These are phyloP conservation scores for Fusarium heterosporum DNA, from an alignment of 2,329 filamentous ascomycete genomes.

Conservation along the genomic window DNA sequence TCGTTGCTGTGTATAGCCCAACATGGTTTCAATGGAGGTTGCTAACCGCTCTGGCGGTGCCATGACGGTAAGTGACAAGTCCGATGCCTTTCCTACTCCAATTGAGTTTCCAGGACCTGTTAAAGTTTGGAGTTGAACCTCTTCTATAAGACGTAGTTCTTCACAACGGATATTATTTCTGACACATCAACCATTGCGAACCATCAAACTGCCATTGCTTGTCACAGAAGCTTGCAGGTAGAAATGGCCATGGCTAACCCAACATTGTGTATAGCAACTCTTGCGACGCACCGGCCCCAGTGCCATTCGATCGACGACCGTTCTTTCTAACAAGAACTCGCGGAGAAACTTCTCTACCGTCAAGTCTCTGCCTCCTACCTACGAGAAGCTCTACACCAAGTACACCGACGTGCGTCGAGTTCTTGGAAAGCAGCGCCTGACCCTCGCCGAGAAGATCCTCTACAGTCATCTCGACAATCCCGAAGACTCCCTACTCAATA, in stretches of 20 bases:
- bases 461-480: constrained; percentile 94
- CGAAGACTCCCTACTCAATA: constrained; percentile 86
- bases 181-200: neutral
- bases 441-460: constrained; percentile 96
- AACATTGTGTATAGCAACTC: constrained; percentile 51
- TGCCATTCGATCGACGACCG: constrained; percentile 44
- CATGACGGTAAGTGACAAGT: constrained; percentile 55
- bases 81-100: neutral
- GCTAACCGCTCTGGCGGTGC: constrained; percentile 61
- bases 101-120: constrained; percentile 11
- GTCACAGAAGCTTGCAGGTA: neutral
- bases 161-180: neutral
- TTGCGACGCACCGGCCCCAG: constrained; percentile 52
- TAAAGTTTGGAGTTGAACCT: neutral
- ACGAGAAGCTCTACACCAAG: constrained; percentile 82
- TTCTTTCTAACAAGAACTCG: constrained; percentile 49
- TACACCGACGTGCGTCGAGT: constrained; percentile 80
- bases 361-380: constrained; percentile 72
- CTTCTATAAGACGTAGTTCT: neutral
- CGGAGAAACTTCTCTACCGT: constrained; percentile 56
- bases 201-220: neutral
- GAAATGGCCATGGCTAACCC: constrained; percentile 14
- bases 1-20: constrained; percentile 38
- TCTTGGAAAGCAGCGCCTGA: constrained; percentile 76
- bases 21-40: constrained; percentile 64